Conservation (phyloP, 2,329 filamentous ascomycete species). For the Alternaria novae-zelandiae region DNA sequence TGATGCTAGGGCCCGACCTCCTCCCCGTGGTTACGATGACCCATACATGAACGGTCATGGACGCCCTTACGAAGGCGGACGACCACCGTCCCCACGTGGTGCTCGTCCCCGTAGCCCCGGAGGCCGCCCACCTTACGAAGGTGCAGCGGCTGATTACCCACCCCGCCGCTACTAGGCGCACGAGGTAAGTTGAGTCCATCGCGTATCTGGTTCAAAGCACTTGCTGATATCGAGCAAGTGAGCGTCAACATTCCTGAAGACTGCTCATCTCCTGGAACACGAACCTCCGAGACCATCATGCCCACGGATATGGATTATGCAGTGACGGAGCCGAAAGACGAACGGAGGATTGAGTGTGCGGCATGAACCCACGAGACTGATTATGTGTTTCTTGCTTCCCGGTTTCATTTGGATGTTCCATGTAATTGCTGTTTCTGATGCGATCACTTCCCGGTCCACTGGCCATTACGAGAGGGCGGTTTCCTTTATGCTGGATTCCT, state of each 20-base stretch:
- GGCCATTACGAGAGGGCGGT: not conserved
- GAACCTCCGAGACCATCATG: not conserved
- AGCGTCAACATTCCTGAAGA: not conserved
- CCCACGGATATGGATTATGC: slow-evolving; percentile 9
- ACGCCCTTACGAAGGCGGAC: slow-evolving; percentile 59
- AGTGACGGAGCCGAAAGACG: slow-evolving; percentile 7
- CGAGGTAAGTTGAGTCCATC: slow-evolving; percentile 1
- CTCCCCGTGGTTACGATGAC: slow-evolving; percentile 63
- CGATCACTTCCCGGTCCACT: not conserved
- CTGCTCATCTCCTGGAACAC: not conserved
- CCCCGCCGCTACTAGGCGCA: slow-evolving; percentile 45
- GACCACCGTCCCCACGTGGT: slow-evolving; percentile 52
- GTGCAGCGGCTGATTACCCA: slow-evolving; percentile 54
- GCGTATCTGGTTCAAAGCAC: not conserved
- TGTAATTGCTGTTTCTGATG: not conserved
- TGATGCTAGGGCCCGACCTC: slow-evolving; percentile 59
- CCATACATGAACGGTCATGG: slow-evolving; percentile 67
- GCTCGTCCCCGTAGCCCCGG: slow-evolving; percentile 56
- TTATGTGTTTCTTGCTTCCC: not conserved
- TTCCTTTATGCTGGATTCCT: slow-evolving; percentile 1
- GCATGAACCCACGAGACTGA: slow-evolving; percentile 9
- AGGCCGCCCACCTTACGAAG: slow-evolving; percentile 65
- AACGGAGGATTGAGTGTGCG: slow-evolving; percentile 7
- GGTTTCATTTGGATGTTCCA: slow-evolving; percentile 7
- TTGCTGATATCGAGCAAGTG: slow-evolving; percentile 6